phyloP scores from a whole-genome alignment of 805 yeast species.

The Yarrowia yakushimensis region DNA sequence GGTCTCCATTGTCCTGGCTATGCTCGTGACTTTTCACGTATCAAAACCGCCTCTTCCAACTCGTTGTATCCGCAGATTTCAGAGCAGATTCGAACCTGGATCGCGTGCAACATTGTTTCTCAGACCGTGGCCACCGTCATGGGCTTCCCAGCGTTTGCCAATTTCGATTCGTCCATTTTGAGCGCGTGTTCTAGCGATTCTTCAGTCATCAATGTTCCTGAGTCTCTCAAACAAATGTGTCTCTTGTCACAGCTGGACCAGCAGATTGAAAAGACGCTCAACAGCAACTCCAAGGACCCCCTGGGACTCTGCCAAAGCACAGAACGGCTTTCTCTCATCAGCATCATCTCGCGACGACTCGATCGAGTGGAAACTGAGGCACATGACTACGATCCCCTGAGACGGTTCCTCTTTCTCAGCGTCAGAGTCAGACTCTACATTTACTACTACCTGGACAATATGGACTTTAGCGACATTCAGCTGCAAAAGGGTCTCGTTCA shows the following conservation, averaged over 20 bases:
- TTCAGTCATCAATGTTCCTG: constrained; percentile 47
- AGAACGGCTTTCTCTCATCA: constrained; percentile 71
- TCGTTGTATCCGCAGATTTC: constrained; percentile 41
- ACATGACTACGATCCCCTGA: constrained; percentile 56
- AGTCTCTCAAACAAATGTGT: constrained; percentile 67
- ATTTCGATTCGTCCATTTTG: constrained; percentile 68
- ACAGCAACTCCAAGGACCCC: constrained; percentile 63
- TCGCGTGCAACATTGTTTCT: constrained; percentile 84
- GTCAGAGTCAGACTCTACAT: constrained; percentile 80
- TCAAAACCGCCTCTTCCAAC: constrained; percentile 43
- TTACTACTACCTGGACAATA: constrained; percentile 70
- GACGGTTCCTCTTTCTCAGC: constrained; percentile 65
- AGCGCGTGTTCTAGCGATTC: constrained; percentile 50
- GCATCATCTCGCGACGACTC: constrained; percentile 65
- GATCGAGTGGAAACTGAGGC: constrained; percentile 50
- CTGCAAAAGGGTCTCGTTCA: constrained; percentile 68
- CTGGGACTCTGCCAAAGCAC: constrained; percentile 61
- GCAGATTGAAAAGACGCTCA: constrained; percentile 73
- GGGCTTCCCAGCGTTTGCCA: constrained; percentile 92
- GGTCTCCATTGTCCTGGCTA: constrained; percentile 83
- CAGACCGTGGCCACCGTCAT: constrained; percentile 88
- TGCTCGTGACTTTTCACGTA: constrained; percentile 45
- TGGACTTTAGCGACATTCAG: constrained; percentile 47
- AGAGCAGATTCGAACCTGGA: constrained; percentile 90
- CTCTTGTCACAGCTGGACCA: constrained; percentile 83